Evolutionary conservation across 257 asterid species (phyloP).

Genomic region (Ilex asprella): DNA sequence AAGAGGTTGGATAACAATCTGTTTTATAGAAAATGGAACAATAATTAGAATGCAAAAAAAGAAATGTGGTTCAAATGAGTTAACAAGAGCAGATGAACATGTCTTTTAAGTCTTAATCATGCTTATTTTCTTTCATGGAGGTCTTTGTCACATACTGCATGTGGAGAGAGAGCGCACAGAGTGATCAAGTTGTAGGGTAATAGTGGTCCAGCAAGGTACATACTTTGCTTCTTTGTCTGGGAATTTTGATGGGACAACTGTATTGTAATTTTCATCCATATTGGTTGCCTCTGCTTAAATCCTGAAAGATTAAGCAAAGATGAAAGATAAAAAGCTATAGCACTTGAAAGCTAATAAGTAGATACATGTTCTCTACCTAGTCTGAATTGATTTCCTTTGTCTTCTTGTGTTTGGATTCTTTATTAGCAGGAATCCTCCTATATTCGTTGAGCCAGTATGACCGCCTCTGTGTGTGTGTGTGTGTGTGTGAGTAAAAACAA

Average conservation of each 20-base stretch:
- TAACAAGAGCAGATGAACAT: no score
- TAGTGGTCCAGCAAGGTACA: constrained; percentile 7
- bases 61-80: no score
- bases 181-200: constrained; percentile 2
- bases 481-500: no score
- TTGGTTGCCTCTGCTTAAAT: constrained; percentile 12
- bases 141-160: background rate
- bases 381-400: constrained; percentile 30
- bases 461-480: no score
- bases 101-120: no score
- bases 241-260: constrained; percentile 20
- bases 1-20: constrained; percentile 10
- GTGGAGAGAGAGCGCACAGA: background rate
- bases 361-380: constrained; percentile 22
- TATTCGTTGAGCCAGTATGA: background rate
- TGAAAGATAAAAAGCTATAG: constrained; percentile 5
- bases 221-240: constrained; percentile 7
- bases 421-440: constrained; percentile 15
- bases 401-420: constrained; percentile 27
- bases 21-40: no score
- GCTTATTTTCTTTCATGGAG: background rate
- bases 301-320: constrained; percentile 18
- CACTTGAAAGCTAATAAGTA: constrained; percentile 16
- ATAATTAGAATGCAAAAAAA: no score
- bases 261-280: constrained; percentile 12